Evolutionary conservation across 2,329 filamentous ascomycete species (phyloP).

Genomic region (Neofusicoccum kwambonambiense): DNA sequence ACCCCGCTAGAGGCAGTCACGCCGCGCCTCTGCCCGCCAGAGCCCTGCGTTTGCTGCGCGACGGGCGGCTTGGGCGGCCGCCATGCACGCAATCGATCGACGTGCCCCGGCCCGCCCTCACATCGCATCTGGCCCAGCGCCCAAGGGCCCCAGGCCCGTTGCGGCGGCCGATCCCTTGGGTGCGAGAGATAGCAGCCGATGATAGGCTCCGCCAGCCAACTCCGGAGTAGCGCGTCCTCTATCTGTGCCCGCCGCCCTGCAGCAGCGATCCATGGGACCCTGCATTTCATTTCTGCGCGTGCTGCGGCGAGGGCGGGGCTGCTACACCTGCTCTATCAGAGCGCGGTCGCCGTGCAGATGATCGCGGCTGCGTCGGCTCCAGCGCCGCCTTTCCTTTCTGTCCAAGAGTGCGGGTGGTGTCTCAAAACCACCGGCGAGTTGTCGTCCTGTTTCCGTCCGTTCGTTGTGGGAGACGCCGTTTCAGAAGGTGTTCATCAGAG

Average conservation of each 20-base stretch:
- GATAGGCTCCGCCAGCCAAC: conserved; percentile 1
- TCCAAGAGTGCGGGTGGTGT: neutral
- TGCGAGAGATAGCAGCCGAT: neutral
- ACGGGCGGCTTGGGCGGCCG: conserved; percentile 15
- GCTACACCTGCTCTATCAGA: neutral
- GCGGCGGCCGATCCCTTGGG: neutral
- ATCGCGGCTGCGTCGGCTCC: neutral
- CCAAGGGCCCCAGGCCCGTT: neutral
- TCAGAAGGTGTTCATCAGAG: neutral
- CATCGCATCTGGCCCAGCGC: conserved; percentile 2
- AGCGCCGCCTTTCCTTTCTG: neutral
- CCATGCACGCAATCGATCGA: conserved; percentile 15
- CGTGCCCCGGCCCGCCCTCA: neutral
- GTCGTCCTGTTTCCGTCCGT: neutral
- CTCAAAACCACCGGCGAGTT: neutral
- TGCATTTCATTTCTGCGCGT: conserved; percentile 14
- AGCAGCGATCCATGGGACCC: conserved; percentile 16
- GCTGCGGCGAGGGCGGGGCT: neutral
- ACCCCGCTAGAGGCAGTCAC: conserved; percentile 10
- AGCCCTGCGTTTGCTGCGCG: conserved; percentile 11
- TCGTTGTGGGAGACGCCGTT: neutral
- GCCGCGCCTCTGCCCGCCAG: neutral
- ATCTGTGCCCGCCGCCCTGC: neutral
- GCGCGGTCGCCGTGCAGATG: neutral
- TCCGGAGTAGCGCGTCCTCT: neutral